phyloP scores from a whole-genome alignment of 805 yeast genomes.

The Blastobotrys americana region DNA sequence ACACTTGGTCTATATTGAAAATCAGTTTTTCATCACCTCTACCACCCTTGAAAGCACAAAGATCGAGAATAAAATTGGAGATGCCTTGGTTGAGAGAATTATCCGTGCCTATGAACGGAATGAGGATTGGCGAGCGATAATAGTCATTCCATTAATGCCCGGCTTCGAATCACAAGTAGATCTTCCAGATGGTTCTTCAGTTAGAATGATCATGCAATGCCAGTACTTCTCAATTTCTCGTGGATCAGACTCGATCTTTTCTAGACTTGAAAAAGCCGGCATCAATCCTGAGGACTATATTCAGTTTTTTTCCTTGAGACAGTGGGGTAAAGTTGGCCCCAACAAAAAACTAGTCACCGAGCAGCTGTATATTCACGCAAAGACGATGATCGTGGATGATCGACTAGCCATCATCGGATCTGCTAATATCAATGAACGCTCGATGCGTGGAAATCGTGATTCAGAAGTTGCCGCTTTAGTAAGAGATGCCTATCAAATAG shows the following conservation, averaged over 20 bases:
- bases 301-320: slow-evolving; percentile 83
- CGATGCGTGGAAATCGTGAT: slow-evolving; percentile 90
- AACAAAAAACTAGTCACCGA: slow-evolving; percentile 71
- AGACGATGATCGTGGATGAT: slow-evolving; percentile 87
- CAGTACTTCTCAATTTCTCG: slow-evolving; percentile 90
- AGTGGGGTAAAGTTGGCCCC: slow-evolving; percentile 91
- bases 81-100: slow-evolving; percentile 95
- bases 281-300: slow-evolving; percentile 86
- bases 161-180: slow-evolving; percentile 88
- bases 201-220: slow-evolving; percentile 92
- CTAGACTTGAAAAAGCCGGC: slow-evolving; percentile 67
- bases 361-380: slow-evolving; percentile 90
- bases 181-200: slow-evolving; percentile 88
- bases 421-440: slow-evolving; percentile 94
- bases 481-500: slow-evolving; percentile 68
- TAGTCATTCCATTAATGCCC: slow-evolving; percentile 93
- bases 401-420: slow-evolving; percentile 91
- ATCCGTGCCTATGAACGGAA: slow-evolving; percentile 76
- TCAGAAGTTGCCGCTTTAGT: slow-evolving; percentile 89
- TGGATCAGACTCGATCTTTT: slow-evolving; percentile 82
- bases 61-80: slow-evolving; percentile 84
- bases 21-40: slow-evolving; percentile 91
- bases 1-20: slow-evolving; percentile 90
- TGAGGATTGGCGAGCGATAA: slow-evolving; percentile 80
- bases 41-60: slow-evolving; percentile 67